Evolutionary conservation across 192 early-diverging fungal species (phyloP).

Genomic region (Coemansia sp.): DNA sequence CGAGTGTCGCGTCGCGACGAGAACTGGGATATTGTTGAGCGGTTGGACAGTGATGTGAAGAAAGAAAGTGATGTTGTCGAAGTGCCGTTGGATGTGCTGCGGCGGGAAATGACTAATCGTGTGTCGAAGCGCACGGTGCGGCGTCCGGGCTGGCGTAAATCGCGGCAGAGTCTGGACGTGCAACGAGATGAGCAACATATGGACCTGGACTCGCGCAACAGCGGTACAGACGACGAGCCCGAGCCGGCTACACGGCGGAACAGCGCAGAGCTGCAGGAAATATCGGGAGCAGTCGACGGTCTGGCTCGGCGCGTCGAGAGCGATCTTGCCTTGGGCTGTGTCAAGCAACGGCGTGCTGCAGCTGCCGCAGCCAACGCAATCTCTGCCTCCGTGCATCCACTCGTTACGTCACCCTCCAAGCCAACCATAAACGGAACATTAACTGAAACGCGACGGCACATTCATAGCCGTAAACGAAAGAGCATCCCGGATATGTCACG

Average conservation of each 20-base stretch:
- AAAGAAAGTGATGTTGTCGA: slow-evolving; percentile 2
- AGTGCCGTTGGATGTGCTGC: slow-evolving; percentile 33
- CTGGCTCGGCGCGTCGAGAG: slow-evolving; percentile 39
- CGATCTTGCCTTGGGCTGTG: slow-evolving; percentile 30
- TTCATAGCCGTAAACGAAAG: slow-evolving; percentile 48
- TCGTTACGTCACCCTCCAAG: not conserved
- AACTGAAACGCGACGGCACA: not conserved
- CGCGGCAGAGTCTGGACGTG: not conserved
- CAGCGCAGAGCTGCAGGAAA: slow-evolving; percentile 14
- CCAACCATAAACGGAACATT: not conserved
- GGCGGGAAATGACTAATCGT: slow-evolving; percentile 28
- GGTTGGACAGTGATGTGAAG: slow-evolving; percentile 10
- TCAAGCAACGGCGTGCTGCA: slow-evolving; percentile 36
- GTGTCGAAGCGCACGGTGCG: slow-evolving; percentile 7
- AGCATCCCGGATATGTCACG: slow-evolving; percentile 54
- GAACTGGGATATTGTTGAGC: slow-evolving; percentile 20
- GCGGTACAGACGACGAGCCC: slow-evolving; percentile 8
- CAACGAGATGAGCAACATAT: not conserved
- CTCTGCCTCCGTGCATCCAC: slow-evolving; percentile 9
- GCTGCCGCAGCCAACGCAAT: slow-evolving; percentile 31
- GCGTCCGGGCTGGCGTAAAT: not conserved
- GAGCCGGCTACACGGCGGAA: slow-evolving; percentile 4
- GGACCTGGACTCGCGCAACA: slow-evolving; percentile 5
- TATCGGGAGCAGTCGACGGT: slow-evolving; percentile 33
- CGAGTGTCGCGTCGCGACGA: slow-evolving; percentile 17